Base-by-base conservation (phyloP, 2,329 filamentous ascomycete genomes). In the Fusarium fracticaudum region DNA sequence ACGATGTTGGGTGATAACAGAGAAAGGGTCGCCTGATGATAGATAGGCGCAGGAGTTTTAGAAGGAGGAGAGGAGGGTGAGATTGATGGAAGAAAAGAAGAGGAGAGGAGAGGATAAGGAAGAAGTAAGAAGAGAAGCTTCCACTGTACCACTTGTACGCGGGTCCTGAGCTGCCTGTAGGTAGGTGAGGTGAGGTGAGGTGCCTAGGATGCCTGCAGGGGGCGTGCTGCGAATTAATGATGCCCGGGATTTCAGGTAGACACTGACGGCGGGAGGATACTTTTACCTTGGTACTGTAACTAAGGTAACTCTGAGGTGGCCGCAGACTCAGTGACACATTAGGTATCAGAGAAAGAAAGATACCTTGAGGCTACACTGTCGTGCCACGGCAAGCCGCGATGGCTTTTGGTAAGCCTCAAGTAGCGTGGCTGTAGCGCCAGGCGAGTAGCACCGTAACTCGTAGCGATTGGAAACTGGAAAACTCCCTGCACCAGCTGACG, bases 401-500 rank as follows among this genome's bases (percentile, higher is more conserved):
- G 35, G 41, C 10, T 37, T 38, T 37, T 9, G 14, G 37, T 47
- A 24, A n/a, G 15, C 15, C 24, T 17, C 43, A 73, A 64, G 72
- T 72, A 69, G 57, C 54, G 53, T 59, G 59, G 41, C 55, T 45
- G 64, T 71, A 67, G 53, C 53, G 40, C 58, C 51, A 35, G 38
- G 40, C n/a, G 66, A 41, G 35, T 40, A 33, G 29, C 61, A 43
- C 67, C 67, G 71, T 57, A 74, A 60, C 67, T 60, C 35, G 41
- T 55, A 38, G 45, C 40, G 35, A 43, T 58, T 47, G 63, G 63
- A 45, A 55, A 53, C 40, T 71, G 60, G 69, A 73, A 68, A 65
- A 53, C 69, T 73, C 58, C 69, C 60, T 69, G 65, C 70, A 64
- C 75, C 73, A 77, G 75, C 67, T 77, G 75, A 77, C 71, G 75